Conservation (phyloP, 2,329 filamentous ascomycete species). For the Alternaria atra region DNA sequence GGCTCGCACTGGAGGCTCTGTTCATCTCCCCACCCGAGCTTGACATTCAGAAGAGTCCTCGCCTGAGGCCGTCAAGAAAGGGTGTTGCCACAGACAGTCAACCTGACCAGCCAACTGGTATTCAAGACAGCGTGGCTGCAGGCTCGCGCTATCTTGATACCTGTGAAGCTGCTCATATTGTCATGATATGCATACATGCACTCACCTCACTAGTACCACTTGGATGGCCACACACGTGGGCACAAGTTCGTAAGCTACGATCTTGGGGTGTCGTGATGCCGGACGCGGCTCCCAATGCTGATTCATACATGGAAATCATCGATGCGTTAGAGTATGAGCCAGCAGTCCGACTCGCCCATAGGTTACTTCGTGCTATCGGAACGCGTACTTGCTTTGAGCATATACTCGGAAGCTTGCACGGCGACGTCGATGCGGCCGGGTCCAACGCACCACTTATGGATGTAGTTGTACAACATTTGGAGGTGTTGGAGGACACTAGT, state of each 20-base stretch:
- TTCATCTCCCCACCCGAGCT: slow-evolving; percentile 49
- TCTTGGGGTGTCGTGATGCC: slow-evolving; percentile 50
- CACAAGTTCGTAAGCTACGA: slow-evolving; percentile 49
- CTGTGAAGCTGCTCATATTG: slow-evolving; percentile 52
- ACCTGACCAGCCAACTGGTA: not conserved
- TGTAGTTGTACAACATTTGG: slow-evolving; percentile 37
- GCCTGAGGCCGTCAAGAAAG: slow-evolving; percentile 30
- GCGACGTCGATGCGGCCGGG: not conserved
- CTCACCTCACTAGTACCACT: slow-evolving; percentile 47
- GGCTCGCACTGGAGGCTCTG: slow-evolving; percentile 41
- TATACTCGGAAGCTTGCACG: slow-evolving; percentile 50
- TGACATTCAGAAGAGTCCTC: slow-evolving; percentile 34
- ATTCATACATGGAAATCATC: slow-evolving; percentile 47
- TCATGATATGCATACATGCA: slow-evolving; percentile 54
- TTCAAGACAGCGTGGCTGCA: not conserved
- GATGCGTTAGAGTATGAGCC: slow-evolving; percentile 62
- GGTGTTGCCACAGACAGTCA: slow-evolving; percentile 1
- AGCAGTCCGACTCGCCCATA: slow-evolving; percentile 60
- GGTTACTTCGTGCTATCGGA: slow-evolving; percentile 60
- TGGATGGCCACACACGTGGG: slow-evolving; percentile 44
- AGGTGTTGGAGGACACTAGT: slow-evolving; percentile 32
- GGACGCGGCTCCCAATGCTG: slow-evolving; percentile 20
- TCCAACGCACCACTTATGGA: slow-evolving; percentile 19
- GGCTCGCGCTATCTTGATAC: slow-evolving; percentile 39
- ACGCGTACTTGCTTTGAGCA: slow-evolving; percentile 60